phyloP scores from a whole-genome alignment of 208 protist species.

The Crithidia sp. region DNA sequence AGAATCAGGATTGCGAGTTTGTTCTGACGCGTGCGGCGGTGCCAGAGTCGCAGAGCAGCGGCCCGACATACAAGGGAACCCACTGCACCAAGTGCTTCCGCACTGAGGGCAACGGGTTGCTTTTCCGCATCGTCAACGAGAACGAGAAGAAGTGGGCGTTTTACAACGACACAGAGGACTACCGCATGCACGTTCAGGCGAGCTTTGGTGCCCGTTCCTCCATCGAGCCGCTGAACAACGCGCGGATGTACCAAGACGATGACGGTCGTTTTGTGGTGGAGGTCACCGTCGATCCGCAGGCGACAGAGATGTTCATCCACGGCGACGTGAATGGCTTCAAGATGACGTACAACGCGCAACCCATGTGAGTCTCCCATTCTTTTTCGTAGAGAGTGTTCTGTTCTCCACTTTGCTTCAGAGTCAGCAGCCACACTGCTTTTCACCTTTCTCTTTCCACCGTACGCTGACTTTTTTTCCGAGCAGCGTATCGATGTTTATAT shows the following conservation, averaged over 20 bases:
- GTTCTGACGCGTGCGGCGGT: conserved; percentile 40
- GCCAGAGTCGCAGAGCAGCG: conserved; percentile 34
- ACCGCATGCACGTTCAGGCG: conserved; percentile 58
- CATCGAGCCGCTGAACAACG: conserved; percentile 51
- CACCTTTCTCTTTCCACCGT: not conserved
- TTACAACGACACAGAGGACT: conserved; percentile 77
- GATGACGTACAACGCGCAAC: conserved; percentile 59
- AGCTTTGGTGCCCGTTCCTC: conserved; percentile 63
- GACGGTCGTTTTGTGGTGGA: conserved; percentile 50
- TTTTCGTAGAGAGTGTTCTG: conserved; percentile 29
- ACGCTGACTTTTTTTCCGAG: too few species aligned
- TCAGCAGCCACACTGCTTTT: not conserved
- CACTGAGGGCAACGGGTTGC: conserved; percentile 61
- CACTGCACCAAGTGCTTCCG: conserved; percentile 73
- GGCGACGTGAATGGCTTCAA: conserved; percentile 78
- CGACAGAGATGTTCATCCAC: conserved; percentile 77
- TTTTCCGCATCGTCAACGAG: conserved; percentile 83
- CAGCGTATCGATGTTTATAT: too few species aligned
- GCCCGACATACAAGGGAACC: conserved; percentile 64
- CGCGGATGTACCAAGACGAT: conserved; percentile 39
- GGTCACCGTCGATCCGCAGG: conserved; percentile 51
- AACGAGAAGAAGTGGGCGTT: conserved; percentile 79
- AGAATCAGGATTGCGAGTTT: conserved; percentile 48
- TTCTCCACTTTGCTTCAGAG: not conserved
- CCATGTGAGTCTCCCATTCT: conserved; percentile 7